phyloP scores from a whole-genome alignment of 2,329 filamentous ascomycete genomes.

The Alternaria arbusti region DNA sequence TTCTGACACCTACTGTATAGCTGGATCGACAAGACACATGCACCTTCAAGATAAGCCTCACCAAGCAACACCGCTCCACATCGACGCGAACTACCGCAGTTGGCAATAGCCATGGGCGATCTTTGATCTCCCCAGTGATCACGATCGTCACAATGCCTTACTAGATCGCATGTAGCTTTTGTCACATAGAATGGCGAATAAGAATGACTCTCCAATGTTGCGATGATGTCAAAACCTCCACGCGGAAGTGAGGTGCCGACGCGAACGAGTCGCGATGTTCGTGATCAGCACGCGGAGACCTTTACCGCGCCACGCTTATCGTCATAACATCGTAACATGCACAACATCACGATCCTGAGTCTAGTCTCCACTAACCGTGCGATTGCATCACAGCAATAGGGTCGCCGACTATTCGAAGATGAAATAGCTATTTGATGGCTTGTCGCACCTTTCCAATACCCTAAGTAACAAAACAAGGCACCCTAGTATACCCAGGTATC shows the following conservation, averaged over 20 bases:
- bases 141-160: not conserved
- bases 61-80: not conserved
- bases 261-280: not conserved
- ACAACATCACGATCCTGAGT: not conserved
- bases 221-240: not conserved
- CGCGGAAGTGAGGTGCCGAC: not conserved
- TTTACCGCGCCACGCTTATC: not conserved
- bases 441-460: too few relatives aligned
- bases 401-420: not conserved
- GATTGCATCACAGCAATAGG: not conserved
- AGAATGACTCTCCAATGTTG: not conserved
- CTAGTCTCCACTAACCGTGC: not conserved
- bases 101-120: fast-evolving
- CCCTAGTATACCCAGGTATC: too few relatives aligned
- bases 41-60: fast-evolving
- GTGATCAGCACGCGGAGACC: not conserved
- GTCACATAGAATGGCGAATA: not conserved
- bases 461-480: too few relatives aligned
- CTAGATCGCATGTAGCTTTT: fast-evolving
- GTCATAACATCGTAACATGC: not conserved
- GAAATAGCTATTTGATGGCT: too few relatives aligned
- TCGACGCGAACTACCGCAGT: not conserved
- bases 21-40: not conserved
- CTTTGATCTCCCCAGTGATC: not conserved
- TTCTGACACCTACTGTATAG: too few relatives aligned